phyloP scores from a whole-genome alignment of 805 yeast species.

The Yamadazyma laniorum region DNA sequence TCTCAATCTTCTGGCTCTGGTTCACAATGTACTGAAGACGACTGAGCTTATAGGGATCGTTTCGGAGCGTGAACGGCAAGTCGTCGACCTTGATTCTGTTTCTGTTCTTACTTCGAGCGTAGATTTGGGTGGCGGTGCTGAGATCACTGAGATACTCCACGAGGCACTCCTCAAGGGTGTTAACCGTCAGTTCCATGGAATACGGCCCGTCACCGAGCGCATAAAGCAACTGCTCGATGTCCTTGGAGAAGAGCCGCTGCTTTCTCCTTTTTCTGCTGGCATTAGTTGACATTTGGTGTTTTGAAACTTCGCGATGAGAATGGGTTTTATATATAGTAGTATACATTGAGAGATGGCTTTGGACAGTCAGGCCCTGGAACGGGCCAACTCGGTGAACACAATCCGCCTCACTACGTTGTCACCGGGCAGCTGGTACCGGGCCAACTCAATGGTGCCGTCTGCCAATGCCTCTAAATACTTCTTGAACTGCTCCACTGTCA shows the following conservation, averaged over 20 bases:
- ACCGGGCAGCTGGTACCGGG: background rate
- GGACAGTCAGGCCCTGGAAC: background rate
- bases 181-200: slow-evolving; percentile 36
- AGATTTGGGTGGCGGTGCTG: slow-evolving; percentile 30
- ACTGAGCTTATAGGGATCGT: slow-evolving; percentile 43
- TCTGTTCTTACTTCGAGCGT: slow-evolving; percentile 39
- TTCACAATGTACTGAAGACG: slow-evolving; percentile 40
- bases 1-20: slow-evolving; percentile 35
- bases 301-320: too few relatives aligned
- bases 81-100: slow-evolving; percentile 41
- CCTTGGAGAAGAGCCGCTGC: slow-evolving; percentile 39
- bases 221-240: slow-evolving; percentile 40
- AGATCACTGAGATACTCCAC: slow-evolving; percentile 37
- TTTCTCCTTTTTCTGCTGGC: slow-evolving; percentile 21
- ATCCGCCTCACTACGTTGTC: background rate
- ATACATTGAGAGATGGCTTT: too few relatives aligned
- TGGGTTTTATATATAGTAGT: too few relatives aligned
- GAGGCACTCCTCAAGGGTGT: slow-evolving; percentile 38
- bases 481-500: background rate
- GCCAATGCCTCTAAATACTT: background rate
- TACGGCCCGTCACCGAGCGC: slow-evolving; percentile 44
- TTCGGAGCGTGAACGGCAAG: slow-evolving; percentile 38
- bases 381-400: slow-evolving; percentile 2
- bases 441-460: background rate
- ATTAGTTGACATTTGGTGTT: background rate